A percentile compares a stretch with the other conserved stretches of the same genome.
Evolutionary conservation across 2,329 filamentous ascomycete species (phyloP).

Genomic region (Talaromyces sp.): DNA sequence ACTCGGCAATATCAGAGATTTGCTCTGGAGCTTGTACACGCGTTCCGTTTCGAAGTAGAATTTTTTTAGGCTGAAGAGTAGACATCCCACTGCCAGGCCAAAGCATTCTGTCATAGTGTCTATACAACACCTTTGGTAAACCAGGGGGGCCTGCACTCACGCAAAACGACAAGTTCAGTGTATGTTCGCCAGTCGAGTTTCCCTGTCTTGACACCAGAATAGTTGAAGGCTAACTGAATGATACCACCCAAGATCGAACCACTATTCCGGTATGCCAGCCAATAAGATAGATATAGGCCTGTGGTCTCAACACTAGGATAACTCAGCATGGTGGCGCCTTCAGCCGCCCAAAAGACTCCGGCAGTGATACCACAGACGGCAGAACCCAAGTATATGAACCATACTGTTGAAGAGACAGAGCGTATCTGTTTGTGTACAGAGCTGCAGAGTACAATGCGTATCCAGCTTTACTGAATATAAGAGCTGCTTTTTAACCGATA

Average conservation of each 20-base stretch:
- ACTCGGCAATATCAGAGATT: background rate
- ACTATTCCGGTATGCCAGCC: background rate
- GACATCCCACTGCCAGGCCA: background rate
- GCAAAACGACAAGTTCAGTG: background rate
- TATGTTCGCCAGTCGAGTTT: background rate
- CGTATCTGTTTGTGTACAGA: slow-evolving; percentile 40
- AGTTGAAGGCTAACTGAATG: background rate
- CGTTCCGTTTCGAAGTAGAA: background rate
- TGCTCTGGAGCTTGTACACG: background rate
- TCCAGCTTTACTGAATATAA: background rate
- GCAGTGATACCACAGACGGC: slow-evolving; percentile 47
- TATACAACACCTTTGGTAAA: background rate
- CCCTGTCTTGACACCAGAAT: background rate
- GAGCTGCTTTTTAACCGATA: background rate
- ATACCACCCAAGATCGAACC: background rate
- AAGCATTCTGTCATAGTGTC: background rate
- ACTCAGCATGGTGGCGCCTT: slow-evolving; percentile 48
- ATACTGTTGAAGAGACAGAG: slow-evolving; percentile 36
- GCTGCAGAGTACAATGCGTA: background rate
- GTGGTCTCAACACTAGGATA: slow-evolving; percentile 25
- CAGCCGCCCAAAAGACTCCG: slow-evolving; percentile 49
- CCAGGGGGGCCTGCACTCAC: background rate
- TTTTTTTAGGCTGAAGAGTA: background rate
- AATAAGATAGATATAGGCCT: background rate
- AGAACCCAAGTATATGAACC: slow-evolving; percentile 48